Base-by-base conservation (phyloP, 176 grass and related monocot genomes). In the Paspalum notatum region DNA sequence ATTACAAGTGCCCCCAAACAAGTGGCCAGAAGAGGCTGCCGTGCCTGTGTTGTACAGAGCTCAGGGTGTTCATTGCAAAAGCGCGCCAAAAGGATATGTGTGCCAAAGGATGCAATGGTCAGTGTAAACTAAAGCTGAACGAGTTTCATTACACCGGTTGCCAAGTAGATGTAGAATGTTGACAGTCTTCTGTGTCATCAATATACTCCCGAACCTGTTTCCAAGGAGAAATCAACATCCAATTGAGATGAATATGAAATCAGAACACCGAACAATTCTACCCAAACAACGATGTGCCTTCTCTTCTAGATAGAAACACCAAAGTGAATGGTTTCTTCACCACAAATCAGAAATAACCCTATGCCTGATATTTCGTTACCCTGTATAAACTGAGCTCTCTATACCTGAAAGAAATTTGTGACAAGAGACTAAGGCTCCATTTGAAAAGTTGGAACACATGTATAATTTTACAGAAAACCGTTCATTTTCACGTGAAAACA, bases 151-250 rank as follows among this genome's bases (percentile, higher is more conserved):
- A 74, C 91, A 80, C 74, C 94, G 95, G 78, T 94, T 94, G 64
- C 94, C 92, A 54, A 97, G 89, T 81, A 92, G 92, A 87, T 32
- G 32, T 32, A 32, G 32, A 32, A 94, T 97, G 88, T 97, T 97
- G 72, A 94, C 95, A 97, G 82, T 94, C 95, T 81, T 97, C 90
- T 13, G 95, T 94, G 74, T 98, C 95, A 80, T 98, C 95, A 74
- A 95, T 95, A 85, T 95, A 95, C 59, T 92, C 93, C 21, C 93
- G 87, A 62, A 95, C 93, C 93, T 95, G 72, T 87, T 68, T 26
- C 68, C 68, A 84, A 56, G 5, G 11, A 72, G 62, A 75, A 91
- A 70, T 42, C 11, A 84, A 42, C 62, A 9, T 79, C 5, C 48
- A 70, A 49, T n/a, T 13, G 59, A 58, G 13, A 63, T 63, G 43